Conservation (phyloP, 2,329 filamentous ascomycete species). For the Tolypocladium sp. region DNA sequence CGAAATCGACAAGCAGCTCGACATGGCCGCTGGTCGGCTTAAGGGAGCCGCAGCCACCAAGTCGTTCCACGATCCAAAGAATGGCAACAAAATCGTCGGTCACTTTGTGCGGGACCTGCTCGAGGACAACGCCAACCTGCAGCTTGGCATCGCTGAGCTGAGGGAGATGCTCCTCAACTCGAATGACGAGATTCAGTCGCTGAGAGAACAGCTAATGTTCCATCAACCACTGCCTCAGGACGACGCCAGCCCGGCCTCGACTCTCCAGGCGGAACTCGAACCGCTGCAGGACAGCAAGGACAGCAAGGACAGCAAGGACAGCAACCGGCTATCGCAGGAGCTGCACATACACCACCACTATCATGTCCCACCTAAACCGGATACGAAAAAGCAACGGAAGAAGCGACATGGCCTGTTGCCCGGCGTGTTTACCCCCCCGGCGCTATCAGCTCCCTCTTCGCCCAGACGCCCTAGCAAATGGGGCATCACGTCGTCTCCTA, state of each 20-base stretch:
- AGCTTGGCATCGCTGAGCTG: slow-evolving; percentile 84
- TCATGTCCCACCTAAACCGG: slow-evolving; percentile 57
- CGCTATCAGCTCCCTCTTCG: slow-evolving; percentile 23
- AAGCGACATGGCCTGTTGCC: slow-evolving; percentile 57
- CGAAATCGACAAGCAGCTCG: slow-evolving; percentile 72
- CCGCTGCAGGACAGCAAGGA: slow-evolving; percentile 27
- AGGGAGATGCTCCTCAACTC: slow-evolving; percentile 84
- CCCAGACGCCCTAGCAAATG: slow-evolving; percentile 26
- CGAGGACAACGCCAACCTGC: slow-evolving; percentile 88
- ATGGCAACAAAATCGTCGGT: slow-evolving; percentile 66
- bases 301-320: slow-evolving; percentile 11
- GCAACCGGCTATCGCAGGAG: slow-evolving; percentile 49
- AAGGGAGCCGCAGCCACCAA: slow-evolving; percentile 71
- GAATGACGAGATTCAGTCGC: slow-evolving; percentile 83
- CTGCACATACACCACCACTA: slow-evolving; percentile 95
- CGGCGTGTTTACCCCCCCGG: slow-evolving; percentile 51
- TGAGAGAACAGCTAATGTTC: slow-evolving; percentile 71
- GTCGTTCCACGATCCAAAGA: slow-evolving; percentile 49
- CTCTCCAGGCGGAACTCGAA: slow-evolving; percentile 64
- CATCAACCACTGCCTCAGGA: slow-evolving; percentile 57
- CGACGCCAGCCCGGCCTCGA: slow-evolving; percentile 33
- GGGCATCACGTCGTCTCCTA: slow-evolving; percentile 27
- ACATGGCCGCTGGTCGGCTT: slow-evolving; percentile 67
- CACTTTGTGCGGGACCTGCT: slow-evolving; percentile 94
- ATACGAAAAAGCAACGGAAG: slow-evolving; percentile 58